Evolutionary conservation across 2,329 filamentous ascomycete species (phyloP).

Genomic region (Paracoccidioides brasiliensis): DNA sequence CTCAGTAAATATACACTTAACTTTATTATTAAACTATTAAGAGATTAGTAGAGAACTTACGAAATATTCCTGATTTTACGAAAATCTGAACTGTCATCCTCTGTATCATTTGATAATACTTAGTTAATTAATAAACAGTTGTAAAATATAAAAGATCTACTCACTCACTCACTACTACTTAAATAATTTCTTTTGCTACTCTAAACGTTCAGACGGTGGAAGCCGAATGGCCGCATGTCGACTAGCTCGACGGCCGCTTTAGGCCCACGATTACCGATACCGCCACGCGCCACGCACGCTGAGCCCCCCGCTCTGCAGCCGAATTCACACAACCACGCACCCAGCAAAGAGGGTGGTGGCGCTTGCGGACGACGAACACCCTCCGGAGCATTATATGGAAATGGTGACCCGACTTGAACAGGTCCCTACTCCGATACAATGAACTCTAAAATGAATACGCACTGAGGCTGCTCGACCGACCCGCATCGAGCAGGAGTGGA

Average conservation of each 20-base stretch:
- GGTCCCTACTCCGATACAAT: not conserved
- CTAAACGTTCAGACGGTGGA: not conserved
- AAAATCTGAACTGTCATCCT: too few species aligned
- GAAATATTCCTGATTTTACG: too few species aligned
- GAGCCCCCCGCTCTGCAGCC: too few species aligned
- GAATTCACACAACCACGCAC: too few species aligned
- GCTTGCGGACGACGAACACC: conserved; percentile 1
- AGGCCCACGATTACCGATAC: not conserved
- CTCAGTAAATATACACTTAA: too few species aligned
- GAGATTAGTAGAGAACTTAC: too few species aligned
- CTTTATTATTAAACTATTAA: too few species aligned
- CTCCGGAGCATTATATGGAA: conserved; percentile 2
- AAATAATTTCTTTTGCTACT: not conserved
- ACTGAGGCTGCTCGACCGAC: not conserved
- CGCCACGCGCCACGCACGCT: not conserved
- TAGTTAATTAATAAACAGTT: too few species aligned
- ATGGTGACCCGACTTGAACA: not conserved
- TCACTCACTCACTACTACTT: too few species aligned
- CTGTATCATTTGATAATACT: too few species aligned
- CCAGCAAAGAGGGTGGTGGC: not conserved
- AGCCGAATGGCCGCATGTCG: not conserved
- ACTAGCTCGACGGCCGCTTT: not conserved
- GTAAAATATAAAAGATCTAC: too few species aligned
- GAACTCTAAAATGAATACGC: not conserved
- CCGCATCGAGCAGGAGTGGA: conserved; percentile 1